Percentiles rank a stretch among this genome's conserved stretches.
phyloP scores from a whole-genome alignment of 495 filamentous ascomycete genomes.

The Penicillium robsamsonii region DNA sequence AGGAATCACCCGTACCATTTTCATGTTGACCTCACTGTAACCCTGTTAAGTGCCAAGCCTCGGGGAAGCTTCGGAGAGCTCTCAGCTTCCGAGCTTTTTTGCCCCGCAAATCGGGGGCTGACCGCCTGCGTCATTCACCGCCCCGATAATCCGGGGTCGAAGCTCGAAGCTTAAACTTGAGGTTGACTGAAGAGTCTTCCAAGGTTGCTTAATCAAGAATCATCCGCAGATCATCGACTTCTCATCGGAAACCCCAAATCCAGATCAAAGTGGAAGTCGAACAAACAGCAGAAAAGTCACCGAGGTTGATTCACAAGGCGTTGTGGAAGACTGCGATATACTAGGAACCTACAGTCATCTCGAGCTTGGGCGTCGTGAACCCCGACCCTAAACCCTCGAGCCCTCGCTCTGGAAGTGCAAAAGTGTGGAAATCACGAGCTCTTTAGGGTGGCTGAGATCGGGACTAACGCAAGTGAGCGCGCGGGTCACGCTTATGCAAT shows the following conservation, averaged over 20 bases:
- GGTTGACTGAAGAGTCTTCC: background rate
- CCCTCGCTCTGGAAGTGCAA: background rate
- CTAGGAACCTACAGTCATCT: background rate
- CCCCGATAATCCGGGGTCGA: slow-evolving; percentile 8
- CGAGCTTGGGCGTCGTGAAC: background rate
- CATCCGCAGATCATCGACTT: background rate
- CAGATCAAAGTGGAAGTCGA: background rate
- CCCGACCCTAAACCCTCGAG: background rate
- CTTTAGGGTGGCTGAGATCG: background rate
- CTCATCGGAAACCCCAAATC: background rate
- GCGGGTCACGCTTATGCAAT: background rate
- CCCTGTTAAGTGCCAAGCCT: background rate
- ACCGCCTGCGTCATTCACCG: slow-evolving; percentile 17
- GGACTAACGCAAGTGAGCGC: background rate
- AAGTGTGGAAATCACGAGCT: background rate
- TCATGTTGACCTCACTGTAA: background rate
- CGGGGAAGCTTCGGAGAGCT: slow-evolving; percentile 6
- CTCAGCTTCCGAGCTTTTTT: slow-evolving; percentile 6
- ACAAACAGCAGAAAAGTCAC: background rate
- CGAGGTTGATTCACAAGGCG: background rate
- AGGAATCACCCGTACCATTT: background rate
- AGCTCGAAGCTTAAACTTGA: slow-evolving; percentile 8
- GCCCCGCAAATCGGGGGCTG: background rate
- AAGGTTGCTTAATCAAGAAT: background rate
- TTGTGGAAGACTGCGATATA: background rate